Percentiles rank a stretch among this genome's conserved stretches.
Evolutionary conservation across 1,284 basidiomycete species (phyloP).

Genomic region (Pseudozyma tsukubaensis): DNA sequence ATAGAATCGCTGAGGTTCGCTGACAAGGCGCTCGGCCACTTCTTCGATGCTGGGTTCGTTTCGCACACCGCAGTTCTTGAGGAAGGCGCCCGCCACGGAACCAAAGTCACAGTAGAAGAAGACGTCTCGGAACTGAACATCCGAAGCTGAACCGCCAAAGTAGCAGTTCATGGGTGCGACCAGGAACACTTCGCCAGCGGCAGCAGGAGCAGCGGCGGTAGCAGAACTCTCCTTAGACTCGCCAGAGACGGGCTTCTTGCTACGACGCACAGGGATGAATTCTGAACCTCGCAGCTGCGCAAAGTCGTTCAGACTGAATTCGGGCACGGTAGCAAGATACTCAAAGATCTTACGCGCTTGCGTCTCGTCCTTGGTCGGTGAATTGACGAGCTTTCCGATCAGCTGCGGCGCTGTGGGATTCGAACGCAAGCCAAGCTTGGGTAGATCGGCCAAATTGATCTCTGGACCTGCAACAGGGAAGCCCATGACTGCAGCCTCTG

Average conservation of each 20-base stretch:
- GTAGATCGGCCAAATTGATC: constrained; percentile 71
- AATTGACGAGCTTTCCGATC: constrained; percentile 75
- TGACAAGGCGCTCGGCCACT: constrained; percentile 69
- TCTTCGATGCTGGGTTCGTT: constrained; percentile 89
- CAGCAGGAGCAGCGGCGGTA: constrained; percentile 1
- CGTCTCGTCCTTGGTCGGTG: constrained; percentile 75
- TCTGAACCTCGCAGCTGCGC: constrained; percentile 40
- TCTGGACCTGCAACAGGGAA: constrained; percentile 77
- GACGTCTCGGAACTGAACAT: constrained; percentile 62
- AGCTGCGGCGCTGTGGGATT: constrained; percentile 80
- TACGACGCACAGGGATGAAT: constrained; percentile 59
- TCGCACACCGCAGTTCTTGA: constrained; percentile 87
- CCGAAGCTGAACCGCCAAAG: constrained; percentile 55
- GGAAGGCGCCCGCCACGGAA: constrained; percentile 79
- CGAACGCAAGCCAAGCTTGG: constrained; percentile 79
- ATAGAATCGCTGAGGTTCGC: constrained; percentile 77
- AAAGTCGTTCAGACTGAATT: constrained; percentile 50
- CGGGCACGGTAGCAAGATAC: constrained; percentile 76
- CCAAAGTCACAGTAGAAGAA: constrained; percentile 92
- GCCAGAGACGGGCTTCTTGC: constrained; percentile 5
- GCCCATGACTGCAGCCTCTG: constrained; percentile 79
- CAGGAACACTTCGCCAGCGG: constrained; percentile 36
- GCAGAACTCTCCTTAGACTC: constrained; percentile 8
- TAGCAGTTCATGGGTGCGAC: constrained; percentile 74
- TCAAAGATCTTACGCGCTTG: constrained; percentile 80